phyloP scores from a whole-genome alignment of 1,284 basidiomycete species.

The Heimioporus punctisporus region DNA sequence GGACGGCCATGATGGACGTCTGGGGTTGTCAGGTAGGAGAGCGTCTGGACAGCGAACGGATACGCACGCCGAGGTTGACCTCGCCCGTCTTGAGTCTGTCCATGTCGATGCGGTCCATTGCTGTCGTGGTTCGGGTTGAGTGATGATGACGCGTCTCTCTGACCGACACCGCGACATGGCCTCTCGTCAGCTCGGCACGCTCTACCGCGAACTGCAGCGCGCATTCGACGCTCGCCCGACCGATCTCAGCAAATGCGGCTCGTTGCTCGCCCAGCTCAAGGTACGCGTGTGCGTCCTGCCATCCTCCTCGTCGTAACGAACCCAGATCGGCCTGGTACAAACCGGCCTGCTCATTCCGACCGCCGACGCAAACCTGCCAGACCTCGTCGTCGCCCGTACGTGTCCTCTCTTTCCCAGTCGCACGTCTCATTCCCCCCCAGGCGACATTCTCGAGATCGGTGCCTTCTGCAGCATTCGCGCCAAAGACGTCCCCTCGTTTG shows the following conservation, averaged over 20 bases:
- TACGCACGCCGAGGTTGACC: conserved; percentile 91
- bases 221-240: conserved; percentile 63
- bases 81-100: conserved; percentile 87
- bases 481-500: conserved; percentile 90
- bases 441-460: conserved; percentile 95
- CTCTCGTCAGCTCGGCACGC: conserved; percentile 47
- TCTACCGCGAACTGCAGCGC: conserved; percentile 64
- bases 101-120: conserved; percentile 75
- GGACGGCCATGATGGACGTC: conserved; percentile 99
- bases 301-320: conserved; percentile 2
- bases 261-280: conserved; percentile 74
- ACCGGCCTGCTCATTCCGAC: conserved; percentile 75
- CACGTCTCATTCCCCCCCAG: conserved; percentile 39
- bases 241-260: conserved; percentile 66
- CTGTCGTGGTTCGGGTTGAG: not conserved
- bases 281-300: conserved; percentile 36
- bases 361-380: conserved; percentile 56
- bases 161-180: conserved; percentile 45
- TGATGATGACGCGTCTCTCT: conserved; percentile 61
- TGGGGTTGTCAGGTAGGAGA: conserved; percentile 32
- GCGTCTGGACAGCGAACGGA: not conserved
- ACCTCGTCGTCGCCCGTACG: conserved; percentile 74
- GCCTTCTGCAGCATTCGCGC: conserved; percentile 92
- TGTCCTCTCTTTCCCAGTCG: conserved; percentile 7
- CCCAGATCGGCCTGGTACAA: conserved; percentile 78